Conservation (phyloP, 306 rosid genomes). For the Trifolium pratense region DNA sequence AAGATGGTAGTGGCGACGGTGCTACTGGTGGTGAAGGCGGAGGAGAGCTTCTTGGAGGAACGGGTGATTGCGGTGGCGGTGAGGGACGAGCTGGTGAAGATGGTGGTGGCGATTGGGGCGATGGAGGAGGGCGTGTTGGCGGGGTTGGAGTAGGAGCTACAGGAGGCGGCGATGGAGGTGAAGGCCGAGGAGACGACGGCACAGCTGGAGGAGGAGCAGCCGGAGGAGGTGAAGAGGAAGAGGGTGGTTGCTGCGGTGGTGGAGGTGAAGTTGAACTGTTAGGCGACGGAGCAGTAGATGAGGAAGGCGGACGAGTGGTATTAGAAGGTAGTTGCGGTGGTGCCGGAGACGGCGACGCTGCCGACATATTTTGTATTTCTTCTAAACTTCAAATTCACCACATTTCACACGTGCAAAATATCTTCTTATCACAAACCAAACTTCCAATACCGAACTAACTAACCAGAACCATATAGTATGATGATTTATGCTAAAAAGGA, state of each 20-base stretch:
- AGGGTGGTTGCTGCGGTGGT: slow-evolving; percentile 36
- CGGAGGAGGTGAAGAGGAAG: slow-evolving; percentile 25
- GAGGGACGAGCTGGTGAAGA: slow-evolving; percentile 11
- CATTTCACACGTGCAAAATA: slow-evolving; percentile 19
- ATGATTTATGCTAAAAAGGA: too few species aligned
- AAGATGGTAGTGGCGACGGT: slow-evolving; percentile 46
- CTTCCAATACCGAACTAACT: too few species aligned
- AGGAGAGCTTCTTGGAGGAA: slow-evolving; percentile 40
- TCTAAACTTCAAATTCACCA: slow-evolving; percentile 11
- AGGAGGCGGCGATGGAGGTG: slow-evolving; percentile 47
- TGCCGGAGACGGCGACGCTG: slow-evolving; percentile 65
- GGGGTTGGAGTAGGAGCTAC: slow-evolving; percentile 34
- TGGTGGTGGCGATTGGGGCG: slow-evolving; percentile 21
- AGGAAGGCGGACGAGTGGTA: background rate
- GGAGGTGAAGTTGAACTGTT: slow-evolving; percentile 44
- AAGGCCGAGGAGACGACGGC: slow-evolving; percentile 43
- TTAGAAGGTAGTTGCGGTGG: too few species aligned
- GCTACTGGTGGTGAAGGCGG: slow-evolving; percentile 28
- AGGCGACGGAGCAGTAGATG: slow-evolving; percentile 31
- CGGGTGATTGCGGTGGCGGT: slow-evolving; percentile 46
- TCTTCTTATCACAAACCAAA: background rate
- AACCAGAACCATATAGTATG: background rate
- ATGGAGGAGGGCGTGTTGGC: slow-evolving; percentile 30
- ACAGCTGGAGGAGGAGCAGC: slow-evolving; percentile 47
- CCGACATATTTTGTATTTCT: slow-evolving; percentile 54